phyloP scores from a whole-genome alignment of 139 green algal genomes.

The Picochlorum sp. region DNA sequence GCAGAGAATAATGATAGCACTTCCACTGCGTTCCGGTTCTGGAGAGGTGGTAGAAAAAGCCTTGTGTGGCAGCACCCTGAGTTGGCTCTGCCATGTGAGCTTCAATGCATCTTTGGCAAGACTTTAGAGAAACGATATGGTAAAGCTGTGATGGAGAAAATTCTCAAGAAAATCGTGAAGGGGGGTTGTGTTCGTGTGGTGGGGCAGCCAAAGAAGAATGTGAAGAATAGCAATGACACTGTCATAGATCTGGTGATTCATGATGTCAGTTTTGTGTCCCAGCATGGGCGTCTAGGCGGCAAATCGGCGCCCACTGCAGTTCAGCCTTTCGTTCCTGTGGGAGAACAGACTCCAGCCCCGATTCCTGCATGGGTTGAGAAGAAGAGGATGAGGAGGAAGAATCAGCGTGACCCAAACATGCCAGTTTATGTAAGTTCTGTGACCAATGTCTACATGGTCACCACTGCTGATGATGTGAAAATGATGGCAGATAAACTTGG shows the following conservation, averaged over 20 bases:
- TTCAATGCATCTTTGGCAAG: slow-evolving; percentile 27
- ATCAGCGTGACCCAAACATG: too few relatives aligned
- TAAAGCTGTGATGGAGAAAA: slow-evolving; percentile 2
- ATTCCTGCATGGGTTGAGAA: too few relatives aligned
- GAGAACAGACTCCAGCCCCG: too few relatives aligned
- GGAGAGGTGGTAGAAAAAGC: slow-evolving; percentile 3
- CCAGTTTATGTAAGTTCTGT: neutral
- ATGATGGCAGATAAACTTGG: too few relatives aligned
- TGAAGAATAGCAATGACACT: slow-evolving; percentile 8
- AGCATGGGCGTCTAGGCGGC: too few relatives aligned
- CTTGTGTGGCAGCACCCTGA: slow-evolving; percentile 21
- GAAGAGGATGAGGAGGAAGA: too few relatives aligned
- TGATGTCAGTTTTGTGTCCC: slow-evolving; percentile 9
- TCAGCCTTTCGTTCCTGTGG: too few relatives aligned
- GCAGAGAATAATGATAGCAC: neutral
- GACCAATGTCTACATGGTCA: neutral
- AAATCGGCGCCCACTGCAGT: too few relatives aligned
- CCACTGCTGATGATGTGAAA: slow-evolving; percentile 3
- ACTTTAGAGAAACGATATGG: slow-evolving; percentile 18
- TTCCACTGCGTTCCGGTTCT: neutral
- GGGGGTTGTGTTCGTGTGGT: slow-evolving; percentile 15
- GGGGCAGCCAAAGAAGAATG: slow-evolving; percentile 15
- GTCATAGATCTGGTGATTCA: slow-evolving; percentile 20
- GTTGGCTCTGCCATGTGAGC: slow-evolving; percentile 8
- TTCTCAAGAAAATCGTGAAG: slow-evolving; percentile 7